Evolutionary conservation across 352 stramenopile species (phyloP), one percentile per base, ranked within the genome.

Genomic region (Globisporangium carolinianum): DNA sequence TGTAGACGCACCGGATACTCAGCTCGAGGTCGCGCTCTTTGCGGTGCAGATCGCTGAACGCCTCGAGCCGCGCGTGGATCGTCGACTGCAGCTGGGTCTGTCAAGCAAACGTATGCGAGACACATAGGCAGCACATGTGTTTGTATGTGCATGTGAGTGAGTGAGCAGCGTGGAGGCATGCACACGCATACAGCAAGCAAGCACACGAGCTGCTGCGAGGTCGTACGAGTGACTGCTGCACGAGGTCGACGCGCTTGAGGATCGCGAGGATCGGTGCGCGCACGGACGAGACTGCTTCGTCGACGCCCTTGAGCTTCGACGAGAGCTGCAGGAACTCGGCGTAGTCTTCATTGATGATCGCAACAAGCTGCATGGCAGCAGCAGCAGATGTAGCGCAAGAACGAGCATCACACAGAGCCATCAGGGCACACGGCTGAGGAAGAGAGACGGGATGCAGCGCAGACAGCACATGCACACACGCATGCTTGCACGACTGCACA

Each of bases 271-370:
- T 80, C 36, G 86, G 83, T 47, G 68, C 63, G 36, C 82, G 80
- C 39, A 95, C 77, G 10, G 82, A 90, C 9, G 81, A 87, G 15
- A 94, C 84, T 18, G 86, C 83, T 58, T 90, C 86, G 53, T 95
- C 85, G 36, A 95, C 83, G 18, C 82, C 86, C 61, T 92, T 91
- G 36, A 95, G 74, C 65, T 85, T 88, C 49, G 83, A 87, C 45
- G 86, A 95, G 50, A 95, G 78, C 71, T 95, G 86, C 46, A 95
- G 69, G 57, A 95, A 95, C 71, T 95, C 86, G 50, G 82, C 73
- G 58, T 95, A 95, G 67, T 95, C 86, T 43, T 92, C 73, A 56
- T 95, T 91, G 71, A 95, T 95, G 64, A 95, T 93, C 46, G 82
- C 76, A 12, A 95, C 86, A 37, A 95, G 74, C 71, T 87, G 56